Evolutionary conservation across 257 asterid species (phyloP).

Genomic region (Solanum chilense): DNA sequence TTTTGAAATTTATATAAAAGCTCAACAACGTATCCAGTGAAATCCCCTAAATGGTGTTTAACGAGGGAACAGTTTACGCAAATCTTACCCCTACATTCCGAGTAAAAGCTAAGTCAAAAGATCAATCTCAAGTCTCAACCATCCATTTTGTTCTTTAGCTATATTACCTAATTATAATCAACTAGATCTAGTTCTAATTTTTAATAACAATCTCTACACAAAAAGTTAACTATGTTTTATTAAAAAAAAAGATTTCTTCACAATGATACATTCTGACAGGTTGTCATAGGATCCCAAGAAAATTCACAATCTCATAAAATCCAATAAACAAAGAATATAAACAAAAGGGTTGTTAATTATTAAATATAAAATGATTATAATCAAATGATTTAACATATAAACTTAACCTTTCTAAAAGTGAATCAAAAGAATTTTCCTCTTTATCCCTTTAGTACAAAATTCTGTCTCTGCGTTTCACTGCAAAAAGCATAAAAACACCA

Average conservation of each 20-base stretch:
- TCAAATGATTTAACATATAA: not conserved
- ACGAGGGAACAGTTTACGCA: accelerated
- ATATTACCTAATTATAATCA: not conserved
- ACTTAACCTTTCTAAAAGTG: not conserved
- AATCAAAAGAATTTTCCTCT: not conserved
- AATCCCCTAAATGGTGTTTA: not conserved
- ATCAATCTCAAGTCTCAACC: conserved; percentile 36
- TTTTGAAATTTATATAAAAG: conserved; percentile 26
- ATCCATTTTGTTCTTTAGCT: conserved; percentile 27
- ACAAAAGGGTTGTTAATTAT: not conserved
- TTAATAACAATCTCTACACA: not conserved
- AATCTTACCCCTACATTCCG: not conserved
- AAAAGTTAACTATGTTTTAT: not conserved
- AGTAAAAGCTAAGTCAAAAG: conserved; percentile 25
- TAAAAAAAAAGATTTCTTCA: not conserved
- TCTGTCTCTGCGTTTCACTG: not conserved
- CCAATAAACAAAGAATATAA: not conserved
- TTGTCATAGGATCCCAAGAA: conserved; percentile 24
- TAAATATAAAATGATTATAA: not conserved
- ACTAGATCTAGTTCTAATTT: conserved; percentile 30
- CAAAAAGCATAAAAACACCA: not conserved
- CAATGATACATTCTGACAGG: conserved; percentile 10
- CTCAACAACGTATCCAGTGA: not conserved
- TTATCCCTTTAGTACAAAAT: not conserved
- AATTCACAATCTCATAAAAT: not conserved